A percentile compares a stretch with the other conserved stretches of the same genome.
These are phyloP conservation scores for Xylaria arbuscula DNA, from an alignment of 2,329 filamentous ascomycete species.

Conservation along the genomic window DNA sequence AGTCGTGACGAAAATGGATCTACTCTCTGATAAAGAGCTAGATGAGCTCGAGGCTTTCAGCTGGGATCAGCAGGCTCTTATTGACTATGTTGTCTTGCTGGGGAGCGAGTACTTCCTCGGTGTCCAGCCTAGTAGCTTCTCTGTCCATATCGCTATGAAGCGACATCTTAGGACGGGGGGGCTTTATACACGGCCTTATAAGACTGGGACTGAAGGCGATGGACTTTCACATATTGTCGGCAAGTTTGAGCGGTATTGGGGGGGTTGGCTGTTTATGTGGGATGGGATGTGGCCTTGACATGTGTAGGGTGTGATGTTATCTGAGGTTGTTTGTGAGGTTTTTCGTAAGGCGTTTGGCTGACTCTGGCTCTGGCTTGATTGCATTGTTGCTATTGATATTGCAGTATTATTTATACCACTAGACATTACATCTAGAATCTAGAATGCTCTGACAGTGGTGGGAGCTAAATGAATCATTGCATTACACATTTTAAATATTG, in stretches of 20 bases:
- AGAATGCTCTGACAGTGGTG: background rate
- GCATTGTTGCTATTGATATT: constrained; percentile 21
- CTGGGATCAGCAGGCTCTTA: constrained; percentile 59
- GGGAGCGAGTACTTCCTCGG: constrained; percentile 56
- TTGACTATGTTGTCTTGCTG: constrained; percentile 57
- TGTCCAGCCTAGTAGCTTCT: constrained; percentile 61
- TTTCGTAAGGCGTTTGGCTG: background rate
- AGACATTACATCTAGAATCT: constrained; percentile 23
- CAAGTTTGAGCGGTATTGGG: constrained; percentile 58
- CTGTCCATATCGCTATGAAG: constrained; percentile 60
- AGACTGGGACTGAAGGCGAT: constrained; percentile 56
- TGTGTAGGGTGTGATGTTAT: constrained; percentile 31
- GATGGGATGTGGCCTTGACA: constrained; percentile 56
- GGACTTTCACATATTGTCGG: constrained; percentile 57
- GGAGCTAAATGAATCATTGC: background rate
- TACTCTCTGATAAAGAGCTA: constrained; percentile 50
- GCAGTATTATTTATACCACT: constrained; percentile 29
- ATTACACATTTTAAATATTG: background rate
- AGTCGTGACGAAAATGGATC: constrained; percentile 54
- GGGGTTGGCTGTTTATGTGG: constrained; percentile 62
- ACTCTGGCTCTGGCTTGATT: background rate
- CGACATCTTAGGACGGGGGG: constrained; percentile 56
- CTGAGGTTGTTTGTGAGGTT: too few relatives aligned
- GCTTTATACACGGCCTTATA: constrained; percentile 57
- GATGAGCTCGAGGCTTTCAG: constrained; percentile 52